A percentile compares a stretch with the other conserved stretches of the same genome.
These are phyloP conservation scores for Sclerotinia sclerotiorum DNA, from an alignment of 2,329 filamentous ascomycete genomes.

Conservation along the genomic window DNA sequence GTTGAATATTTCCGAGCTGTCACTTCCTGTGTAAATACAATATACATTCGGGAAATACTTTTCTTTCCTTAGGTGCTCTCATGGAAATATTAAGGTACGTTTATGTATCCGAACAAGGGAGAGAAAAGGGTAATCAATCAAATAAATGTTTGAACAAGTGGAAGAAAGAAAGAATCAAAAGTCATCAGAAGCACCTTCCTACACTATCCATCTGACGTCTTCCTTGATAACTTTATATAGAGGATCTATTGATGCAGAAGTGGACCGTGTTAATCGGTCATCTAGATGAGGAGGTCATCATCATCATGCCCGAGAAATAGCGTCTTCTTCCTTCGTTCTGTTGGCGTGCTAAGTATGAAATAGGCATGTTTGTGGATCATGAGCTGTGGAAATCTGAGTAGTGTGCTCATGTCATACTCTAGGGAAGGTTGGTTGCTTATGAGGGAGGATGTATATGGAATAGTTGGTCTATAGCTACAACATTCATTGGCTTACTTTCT, in stretches of 20 bases:
- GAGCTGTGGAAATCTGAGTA: neutral
- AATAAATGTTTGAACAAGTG: neutral
- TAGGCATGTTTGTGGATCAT: conserved; percentile 6
- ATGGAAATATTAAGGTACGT: too few species aligned
- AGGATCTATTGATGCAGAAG: neutral
- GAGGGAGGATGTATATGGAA: neutral
- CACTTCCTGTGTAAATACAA: neutral
- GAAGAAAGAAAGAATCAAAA: neutral
- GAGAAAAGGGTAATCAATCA: neutral
- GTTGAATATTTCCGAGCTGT: neutral
- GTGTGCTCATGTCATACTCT: neutral
- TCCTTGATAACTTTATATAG: conserved; percentile 9
- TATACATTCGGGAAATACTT: neutral
- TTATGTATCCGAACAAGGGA: too few species aligned
- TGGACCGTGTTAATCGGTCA: neutral
- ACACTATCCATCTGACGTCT: neutral
- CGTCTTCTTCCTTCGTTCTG: neutral
- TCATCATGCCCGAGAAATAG: neutral
- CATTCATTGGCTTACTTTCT: neutral
- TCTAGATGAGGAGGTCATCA: conserved; percentile 7
- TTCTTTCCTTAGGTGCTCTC: neutral
- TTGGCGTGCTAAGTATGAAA: neutral
- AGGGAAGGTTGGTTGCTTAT: neutral
- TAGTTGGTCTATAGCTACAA: neutral
- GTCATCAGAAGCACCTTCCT: neutral